A percentile compares a stretch with the other conserved stretches of the same genome.
Evolutionary conservation across 306 rosid genomes (phyloP).

Genomic region (Dalbergia cultrata): DNA sequence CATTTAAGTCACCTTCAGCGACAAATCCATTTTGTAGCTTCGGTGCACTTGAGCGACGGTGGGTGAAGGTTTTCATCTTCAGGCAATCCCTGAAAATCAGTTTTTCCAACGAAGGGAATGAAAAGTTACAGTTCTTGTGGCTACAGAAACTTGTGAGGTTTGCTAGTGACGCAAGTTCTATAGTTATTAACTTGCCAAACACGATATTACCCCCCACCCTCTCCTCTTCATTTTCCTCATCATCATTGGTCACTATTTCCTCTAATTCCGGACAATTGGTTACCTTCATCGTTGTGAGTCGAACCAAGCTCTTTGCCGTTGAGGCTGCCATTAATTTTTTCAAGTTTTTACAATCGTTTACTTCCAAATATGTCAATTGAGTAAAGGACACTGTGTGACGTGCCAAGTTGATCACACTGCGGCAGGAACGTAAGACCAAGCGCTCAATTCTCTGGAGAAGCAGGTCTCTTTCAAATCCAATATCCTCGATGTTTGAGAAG

Average conservation of each 20-base stretch:
- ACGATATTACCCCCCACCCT: not conserved
- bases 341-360: not conserved
- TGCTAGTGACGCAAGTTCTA: no score
- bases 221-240: not conserved
- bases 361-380: conserved; percentile 40
- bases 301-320: conserved; percentile 30
- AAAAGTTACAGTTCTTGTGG: not conserved
- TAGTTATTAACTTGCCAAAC: conserved; percentile 10
- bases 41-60: not conserved
- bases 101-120: conserved; percentile 32
- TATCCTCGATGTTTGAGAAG: fast-evolving
- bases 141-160: conserved; percentile 26
- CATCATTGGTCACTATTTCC: conserved; percentile 17
- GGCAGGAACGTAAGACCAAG: fast-evolving
- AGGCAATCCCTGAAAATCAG: conserved; percentile 5
- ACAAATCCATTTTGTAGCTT: not conserved
- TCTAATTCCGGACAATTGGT: fast-evolving
- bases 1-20: conserved; percentile 23
- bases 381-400: not conserved
- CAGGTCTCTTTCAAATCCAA: conserved; percentile 24
- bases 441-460: conserved; percentile 11
- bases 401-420: not conserved
- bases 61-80: not conserved
- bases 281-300: conserved; percentile 23
- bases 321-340: not conserved